A percentile compares a stretch with the other conserved stretches of the same genome.
phyloP scores from a whole-genome alignment of 169 alveolate genomes.

The Cryptosporidium bovis region DNA sequence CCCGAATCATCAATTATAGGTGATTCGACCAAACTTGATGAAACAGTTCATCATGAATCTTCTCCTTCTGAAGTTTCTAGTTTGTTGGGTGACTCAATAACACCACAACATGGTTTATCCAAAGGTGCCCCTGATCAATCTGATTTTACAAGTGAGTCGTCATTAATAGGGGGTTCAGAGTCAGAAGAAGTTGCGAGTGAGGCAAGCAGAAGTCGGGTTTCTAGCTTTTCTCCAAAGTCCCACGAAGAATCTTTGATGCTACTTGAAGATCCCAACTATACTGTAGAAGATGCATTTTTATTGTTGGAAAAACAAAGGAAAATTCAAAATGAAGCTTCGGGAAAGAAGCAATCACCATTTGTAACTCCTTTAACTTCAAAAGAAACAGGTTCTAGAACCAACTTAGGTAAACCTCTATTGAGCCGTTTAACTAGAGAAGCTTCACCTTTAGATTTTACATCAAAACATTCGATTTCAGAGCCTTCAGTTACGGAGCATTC shows the following conservation, averaged over 20 bases:
- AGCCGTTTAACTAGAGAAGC: no score
- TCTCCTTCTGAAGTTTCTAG: slow-evolving; percentile 19
- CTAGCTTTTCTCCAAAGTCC: not conserved
- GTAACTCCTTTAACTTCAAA: no score
- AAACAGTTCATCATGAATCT: not conserved
- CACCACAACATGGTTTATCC: no score
- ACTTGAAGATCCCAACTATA: slow-evolving; percentile 16
- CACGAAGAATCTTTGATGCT: no score
- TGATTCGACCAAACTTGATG: not conserved
- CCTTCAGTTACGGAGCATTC: no score
- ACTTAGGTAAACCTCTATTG: no score
- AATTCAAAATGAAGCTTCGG: slow-evolving; percentile 28
- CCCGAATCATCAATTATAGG: slow-evolving; percentile 7
- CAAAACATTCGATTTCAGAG: no score
- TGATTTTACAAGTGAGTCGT: no score
- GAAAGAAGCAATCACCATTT: no score
- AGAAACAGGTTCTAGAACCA: no score
- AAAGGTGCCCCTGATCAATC: no score
- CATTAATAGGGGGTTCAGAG: not conserved
- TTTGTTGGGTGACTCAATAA: not conserved
- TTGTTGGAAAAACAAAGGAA: slow-evolving; percentile 36
- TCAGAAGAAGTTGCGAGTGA: not conserved
- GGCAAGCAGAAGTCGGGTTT: not conserved
- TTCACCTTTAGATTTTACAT: no score
- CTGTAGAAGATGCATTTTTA: slow-evolving; percentile 44